phyloP scores from a whole-genome alignment of 1,284 basidiomycete genomes.

The Abortiporus biennis region DNA sequence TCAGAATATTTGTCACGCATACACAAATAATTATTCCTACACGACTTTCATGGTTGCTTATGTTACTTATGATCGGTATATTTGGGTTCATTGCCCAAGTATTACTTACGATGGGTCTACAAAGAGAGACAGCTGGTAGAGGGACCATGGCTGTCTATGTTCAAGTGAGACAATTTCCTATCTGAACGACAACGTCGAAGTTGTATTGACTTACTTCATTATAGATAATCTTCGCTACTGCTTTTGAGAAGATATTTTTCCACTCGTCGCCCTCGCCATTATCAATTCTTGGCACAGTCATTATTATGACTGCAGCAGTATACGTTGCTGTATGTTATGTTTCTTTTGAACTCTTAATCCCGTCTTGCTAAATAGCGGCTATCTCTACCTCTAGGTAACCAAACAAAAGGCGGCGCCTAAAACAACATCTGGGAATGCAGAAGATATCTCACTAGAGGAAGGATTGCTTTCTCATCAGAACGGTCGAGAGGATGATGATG shows the following conservation, averaged over 20 bases:
- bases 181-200: neutral
- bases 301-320: slow-evolving; percentile 54
- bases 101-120: slow-evolving; percentile 57
- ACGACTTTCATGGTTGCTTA: slow-evolving; percentile 36
- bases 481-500: slow-evolving; percentile 6
- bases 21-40: slow-evolving; percentile 42
- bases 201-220: neutral
- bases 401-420: slow-evolving; percentile 15
- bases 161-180: slow-evolving; percentile 43
- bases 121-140: slow-evolving; percentile 58
- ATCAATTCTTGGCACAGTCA: slow-evolving; percentile 47
- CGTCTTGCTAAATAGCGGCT: neutral
- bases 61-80: slow-evolving; percentile 43
- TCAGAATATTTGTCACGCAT: slow-evolving; percentile 37
- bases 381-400: slow-evolving; percentile 13
- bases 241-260: slow-evolving; percentile 59
- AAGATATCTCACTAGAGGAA: slow-evolving; percentile 26
- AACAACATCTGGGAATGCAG: slow-evolving; percentile 12
- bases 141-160: slow-evolving; percentile 59
- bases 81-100: slow-evolving; percentile 58
- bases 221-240: slow-evolving; percentile 56
- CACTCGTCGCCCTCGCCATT: slow-evolving; percentile 43
- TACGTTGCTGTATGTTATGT: slow-evolving; percentile 47
- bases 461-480: slow-evolving; percentile 22
- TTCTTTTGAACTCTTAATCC: neutral